A percentile compares a stretch with the other conserved stretches of the same genome.
These are phyloP conservation scores for Rhinocladiella mackenziei DNA, from an alignment of 2,329 filamentous ascomycete species.

Conservation along the genomic window DNA sequence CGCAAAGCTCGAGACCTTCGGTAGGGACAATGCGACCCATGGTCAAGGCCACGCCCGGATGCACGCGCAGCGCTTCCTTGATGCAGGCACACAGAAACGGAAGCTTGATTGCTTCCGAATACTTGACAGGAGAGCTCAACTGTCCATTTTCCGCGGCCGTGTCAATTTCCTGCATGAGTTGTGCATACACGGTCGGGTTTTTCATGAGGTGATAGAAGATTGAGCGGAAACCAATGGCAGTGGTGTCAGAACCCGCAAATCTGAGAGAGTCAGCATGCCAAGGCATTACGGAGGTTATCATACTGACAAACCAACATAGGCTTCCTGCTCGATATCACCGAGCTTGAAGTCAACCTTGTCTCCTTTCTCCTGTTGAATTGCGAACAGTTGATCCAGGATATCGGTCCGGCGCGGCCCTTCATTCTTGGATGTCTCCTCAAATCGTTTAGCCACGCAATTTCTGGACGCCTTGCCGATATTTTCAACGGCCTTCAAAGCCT, in stretches of 20 bases:
- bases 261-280: slow-evolving; percentile 6
- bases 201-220: slow-evolving; percentile 46
- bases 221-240: slow-evolving; percentile 18
- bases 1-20: slow-evolving; percentile 18
- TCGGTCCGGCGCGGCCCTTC: slow-evolving; percentile 30
- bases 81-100: slow-evolving; percentile 24
- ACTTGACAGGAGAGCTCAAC: slow-evolving; percentile 18
- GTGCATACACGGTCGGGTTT: slow-evolving; percentile 29
- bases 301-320: slow-evolving; percentile 19
- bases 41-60: slow-evolving; percentile 28
- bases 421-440: slow-evolving; percentile 22
- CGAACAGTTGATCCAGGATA: slow-evolving; percentile 32
- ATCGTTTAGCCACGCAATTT: slow-evolving; percentile 28
- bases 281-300: neutral
- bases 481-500: slow-evolving; percentile 31
- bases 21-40: slow-evolving; percentile 27
- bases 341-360: slow-evolving; percentile 33
- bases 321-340: slow-evolving; percentile 21
- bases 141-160: slow-evolving; percentile 9
- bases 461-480: slow-evolving; percentile 30
- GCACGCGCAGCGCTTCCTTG: slow-evolving; percentile 23
- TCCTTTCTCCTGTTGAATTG: slow-evolving; percentile 32
- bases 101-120: slow-evolving; percentile 20
- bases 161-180: slow-evolving; percentile 16
- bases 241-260: slow-evolving; percentile 22